Evolutionary conservation across 1,284 basidiomycete species (phyloP), one percentile per base, ranked within the genome.

Genomic region (Abortiporus biennis): DNA sequence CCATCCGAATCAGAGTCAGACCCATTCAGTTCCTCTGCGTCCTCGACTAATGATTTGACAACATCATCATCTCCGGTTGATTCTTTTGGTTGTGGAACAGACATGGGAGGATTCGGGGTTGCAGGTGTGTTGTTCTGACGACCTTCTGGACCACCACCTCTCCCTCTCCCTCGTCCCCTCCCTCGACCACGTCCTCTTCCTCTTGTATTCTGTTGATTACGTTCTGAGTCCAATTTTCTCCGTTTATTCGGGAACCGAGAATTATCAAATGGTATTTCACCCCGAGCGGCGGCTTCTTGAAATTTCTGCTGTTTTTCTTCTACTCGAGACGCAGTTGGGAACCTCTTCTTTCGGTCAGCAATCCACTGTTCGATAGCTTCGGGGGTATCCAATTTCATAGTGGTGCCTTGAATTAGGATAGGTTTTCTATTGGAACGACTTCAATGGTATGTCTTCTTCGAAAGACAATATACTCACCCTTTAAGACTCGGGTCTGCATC

Each of bases 291-390:
- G 3, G 91, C 90, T 47, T 92, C 88, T 44, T 82, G 74, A 24
- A 71, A 64, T 59, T 77, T 89, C 56, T 71, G 71, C 61, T 75
- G 83, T 71, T 91, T 93, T 38, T 94, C 88, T 45, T 77, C 76
- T 1, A 90, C 71, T 15, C 79, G 75, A 37, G 69, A 57, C 12
- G 71, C 61, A 12, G 80, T 87, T 2, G 93, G 93, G 71, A 85
- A 97, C 15, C 85, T 78, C 48, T 78, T 80, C 63, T 78, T 91
- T 35, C 93, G 80, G 54, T 96, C 92, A 22, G 76, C 80, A 41
- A 94, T 78, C 93, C 93, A 97, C 30, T 75, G 76, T 9, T 78
- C 78, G 44, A 96, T 71, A 12, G 82, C 78, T 57, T 92, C 92
- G 5, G 85, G 86, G 1, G 86, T 84, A 53, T 94, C 77, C 6